phyloP scores from a whole-genome alignment of 805 yeast species.

The Zygoascus ofunaensis region DNA sequence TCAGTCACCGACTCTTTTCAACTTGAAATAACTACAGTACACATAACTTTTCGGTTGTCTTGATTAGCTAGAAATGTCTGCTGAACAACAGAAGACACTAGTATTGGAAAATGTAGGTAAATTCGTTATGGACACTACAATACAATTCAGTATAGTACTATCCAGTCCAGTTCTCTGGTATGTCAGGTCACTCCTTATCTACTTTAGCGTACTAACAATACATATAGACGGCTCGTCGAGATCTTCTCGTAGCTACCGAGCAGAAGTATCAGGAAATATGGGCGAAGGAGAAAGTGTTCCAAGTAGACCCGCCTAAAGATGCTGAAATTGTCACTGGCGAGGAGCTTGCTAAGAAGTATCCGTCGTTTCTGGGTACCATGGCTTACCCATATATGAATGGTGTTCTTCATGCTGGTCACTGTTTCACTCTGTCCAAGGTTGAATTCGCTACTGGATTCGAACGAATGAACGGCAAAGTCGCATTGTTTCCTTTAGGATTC shows the following conservation, averaged over 20 bases:
- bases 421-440: constrained; percentile 87
- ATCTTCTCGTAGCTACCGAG: constrained; percentile 81
- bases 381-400: constrained; percentile 99
- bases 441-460: constrained; percentile 91
- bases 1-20: too few relatives aligned
- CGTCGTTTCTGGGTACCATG: constrained; percentile 87
- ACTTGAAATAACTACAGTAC: too few relatives aligned
- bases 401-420: constrained; percentile 94
- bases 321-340: constrained; percentile 49
- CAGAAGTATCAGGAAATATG: constrained; percentile 79
- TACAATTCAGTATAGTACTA: too few relatives aligned
- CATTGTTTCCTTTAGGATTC: constrained; percentile 92
- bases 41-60: too few relatives aligned
- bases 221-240: constrained; percentile 74
- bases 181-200: too few relatives aligned
- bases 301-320: constrained; percentile 79
- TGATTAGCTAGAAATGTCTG: constrained; percentile 2
- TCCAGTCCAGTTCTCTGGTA: too few relatives aligned
- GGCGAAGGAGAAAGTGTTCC: constrained; percentile 80
- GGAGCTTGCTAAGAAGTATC: constrained; percentile 66
- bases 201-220: neutral
- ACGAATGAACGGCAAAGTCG: constrained; percentile 87
- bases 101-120: constrained; percentile 23
- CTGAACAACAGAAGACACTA: constrained; percentile 15
- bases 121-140: too few relatives aligned